Evolutionary conservation across 129 eudicot genomes (phyloP), one percentile per base, ranked within the genome.

Genomic region (Centaurea solstitialis): DNA sequence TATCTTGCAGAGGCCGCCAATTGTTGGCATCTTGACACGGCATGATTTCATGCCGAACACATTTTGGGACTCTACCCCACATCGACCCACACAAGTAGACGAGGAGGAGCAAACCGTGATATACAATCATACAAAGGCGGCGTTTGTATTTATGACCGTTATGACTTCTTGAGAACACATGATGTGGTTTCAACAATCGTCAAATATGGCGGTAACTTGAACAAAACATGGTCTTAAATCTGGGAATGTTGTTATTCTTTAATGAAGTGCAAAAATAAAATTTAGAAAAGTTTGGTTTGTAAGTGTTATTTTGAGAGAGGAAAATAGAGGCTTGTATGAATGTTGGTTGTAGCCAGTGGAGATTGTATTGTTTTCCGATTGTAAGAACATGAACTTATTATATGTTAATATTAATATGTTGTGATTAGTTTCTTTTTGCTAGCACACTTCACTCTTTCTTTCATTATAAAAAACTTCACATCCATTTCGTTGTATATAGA

Each of bases 41-140:
- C 98, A 96, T 17, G 99, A 96, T 82, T 93, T 96, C 76, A 93
- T 96, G 98, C 91, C 93, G 0, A 96, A 85, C 99, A 93, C 79
- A 70, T 96, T 37, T 86, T 93, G 87, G 97, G 99, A 74, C 98
- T 96, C 75, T 96, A 96, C 85, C 99, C 4, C 87, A 88, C 47
- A 35, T 96, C 10, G 81, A 78, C 38, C 81, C 79, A 2, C 92
- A 89, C 76, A 89, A 92, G 77, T 81, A 84, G 45, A 39, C 68
- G 57, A 57, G 79, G 65, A 20, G 15, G 20, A 41, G 30, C 30
- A 69, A 76, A 65, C 40, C 40, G 24, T 33, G 21, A 28, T 39
- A 5, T 66, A 28, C 15, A 50, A n/a, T 17, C 39, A 37, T 66
- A 21, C 73, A 2, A 76, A 76, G 73, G 78, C 5, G 62, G 33